Percentiles rank a stretch among this genome's conserved stretches.
Evolutionary conservation across 2,329 filamentous ascomycete species (phyloP).

Genomic region (Ascochyta lentis): DNA sequence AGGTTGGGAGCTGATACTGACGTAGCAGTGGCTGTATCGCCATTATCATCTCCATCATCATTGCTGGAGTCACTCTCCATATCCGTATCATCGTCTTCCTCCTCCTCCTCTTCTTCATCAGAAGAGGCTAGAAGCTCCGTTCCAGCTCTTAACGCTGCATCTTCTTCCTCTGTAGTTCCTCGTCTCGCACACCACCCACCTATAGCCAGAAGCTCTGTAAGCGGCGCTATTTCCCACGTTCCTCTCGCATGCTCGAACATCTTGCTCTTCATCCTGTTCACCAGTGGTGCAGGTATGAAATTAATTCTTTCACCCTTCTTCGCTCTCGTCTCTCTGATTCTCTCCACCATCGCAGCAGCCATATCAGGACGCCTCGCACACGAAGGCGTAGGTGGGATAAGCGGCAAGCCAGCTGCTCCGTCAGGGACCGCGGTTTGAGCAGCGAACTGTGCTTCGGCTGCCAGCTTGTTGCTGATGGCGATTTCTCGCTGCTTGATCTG

Average conservation of each 20-base stretch:
- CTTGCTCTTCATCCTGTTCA: constrained; percentile 29
- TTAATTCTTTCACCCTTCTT: constrained; percentile 20
- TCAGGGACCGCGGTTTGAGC: constrained; percentile 9
- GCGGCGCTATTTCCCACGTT: background rate
- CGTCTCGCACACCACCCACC: background rate
- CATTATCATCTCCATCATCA: background rate
- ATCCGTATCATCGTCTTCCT: constrained; percentile 8
- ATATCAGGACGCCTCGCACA: constrained; percentile 12
- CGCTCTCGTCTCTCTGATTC: constrained; percentile 6
- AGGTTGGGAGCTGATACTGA: background rate
- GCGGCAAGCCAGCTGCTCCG: constrained; percentile 25
- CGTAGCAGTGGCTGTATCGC: background rate
- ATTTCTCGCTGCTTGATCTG: constrained; percentile 36
- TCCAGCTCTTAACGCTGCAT: background rate
- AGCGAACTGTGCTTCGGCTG: constrained; percentile 33
- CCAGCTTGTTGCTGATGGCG: constrained; percentile 35
- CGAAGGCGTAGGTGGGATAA: constrained; percentile 34
- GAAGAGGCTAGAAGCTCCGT: background rate
- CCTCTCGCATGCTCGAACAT: constrained; percentile 23
- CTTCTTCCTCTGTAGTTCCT: background rate
- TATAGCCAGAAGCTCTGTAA: background rate
- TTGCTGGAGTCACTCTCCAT: constrained; percentile 6
- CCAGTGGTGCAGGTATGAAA: constrained; percentile 25
- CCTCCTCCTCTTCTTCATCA: background rate
- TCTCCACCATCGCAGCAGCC: constrained; percentile 16